These are phyloP conservation scores for Paraphoma chrysanthemicola DNA, from an alignment of 2,329 filamentous ascomycete genomes.

Conservation along the genomic window DNA sequence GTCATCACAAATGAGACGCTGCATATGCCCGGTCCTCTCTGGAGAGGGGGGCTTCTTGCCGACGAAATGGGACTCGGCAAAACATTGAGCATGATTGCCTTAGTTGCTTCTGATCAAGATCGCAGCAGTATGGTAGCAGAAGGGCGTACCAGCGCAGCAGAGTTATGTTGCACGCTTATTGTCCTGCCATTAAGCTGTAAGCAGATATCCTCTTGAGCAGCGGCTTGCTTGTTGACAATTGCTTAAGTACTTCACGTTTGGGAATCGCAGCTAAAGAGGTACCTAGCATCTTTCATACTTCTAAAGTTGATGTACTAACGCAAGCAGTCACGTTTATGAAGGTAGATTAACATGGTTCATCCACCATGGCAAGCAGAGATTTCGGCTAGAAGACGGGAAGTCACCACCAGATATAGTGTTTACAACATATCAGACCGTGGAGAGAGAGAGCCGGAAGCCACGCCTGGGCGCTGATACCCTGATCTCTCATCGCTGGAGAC, in stretches of 20 bases:
- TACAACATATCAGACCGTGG: slow-evolving; percentile 19
- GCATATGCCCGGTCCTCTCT: neutral
- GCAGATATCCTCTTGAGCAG: neutral
- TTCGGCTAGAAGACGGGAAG: neutral
- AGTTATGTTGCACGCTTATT: neutral
- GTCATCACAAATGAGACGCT: slow-evolving; percentile 1
- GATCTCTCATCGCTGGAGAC: slow-evolving; percentile 18
- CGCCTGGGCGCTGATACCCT: neutral
- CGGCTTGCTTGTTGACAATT: neutral
- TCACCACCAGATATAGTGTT: slow-evolving; percentile 5
- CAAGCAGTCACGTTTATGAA: neutral
- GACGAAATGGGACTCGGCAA: slow-evolving; percentile 25
- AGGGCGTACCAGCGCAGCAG: neutral
- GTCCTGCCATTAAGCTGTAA: slow-evolving; percentile 2
- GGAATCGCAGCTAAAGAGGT: slow-evolving; percentile 1
- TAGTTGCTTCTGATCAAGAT: slow-evolving; percentile 7
- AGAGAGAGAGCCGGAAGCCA: neutral
- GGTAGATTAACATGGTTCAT: neutral
- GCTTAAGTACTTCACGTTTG: neutral
- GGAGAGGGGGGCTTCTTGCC: slow-evolving; percentile 15
- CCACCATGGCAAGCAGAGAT: slow-evolving; percentile 7
- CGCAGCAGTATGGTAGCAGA: neutral
- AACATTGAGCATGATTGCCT: slow-evolving; percentile 21
- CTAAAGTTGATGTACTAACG: slow-evolving; percentile 3
- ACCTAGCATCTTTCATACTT: neutral